Evolutionary conservation across 2,329 filamentous ascomycete species (phyloP).

Genomic region (Colletotrichum horii): DNA sequence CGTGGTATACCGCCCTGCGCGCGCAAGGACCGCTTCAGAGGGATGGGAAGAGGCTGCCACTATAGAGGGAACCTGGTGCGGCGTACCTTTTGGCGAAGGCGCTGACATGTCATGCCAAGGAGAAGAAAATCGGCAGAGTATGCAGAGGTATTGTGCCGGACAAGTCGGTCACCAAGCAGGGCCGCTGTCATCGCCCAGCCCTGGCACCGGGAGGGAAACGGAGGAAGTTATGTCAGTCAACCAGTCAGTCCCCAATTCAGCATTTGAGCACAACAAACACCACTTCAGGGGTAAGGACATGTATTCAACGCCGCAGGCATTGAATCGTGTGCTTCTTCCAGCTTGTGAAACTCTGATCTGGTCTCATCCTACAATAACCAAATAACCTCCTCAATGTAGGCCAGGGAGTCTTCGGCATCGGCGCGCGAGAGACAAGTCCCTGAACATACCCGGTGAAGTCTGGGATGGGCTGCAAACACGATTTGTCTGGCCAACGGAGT

Average conservation of each 20-base stretch:
- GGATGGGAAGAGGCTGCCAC: too few relatives aligned
- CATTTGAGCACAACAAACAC: background rate
- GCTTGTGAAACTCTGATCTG: background rate
- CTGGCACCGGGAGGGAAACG: background rate
- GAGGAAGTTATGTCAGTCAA: background rate
- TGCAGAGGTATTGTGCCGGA: too few relatives aligned
- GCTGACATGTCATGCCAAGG: too few relatives aligned
- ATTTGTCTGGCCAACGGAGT: background rate
- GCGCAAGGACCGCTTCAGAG: too few relatives aligned
- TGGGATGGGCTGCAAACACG: background rate
- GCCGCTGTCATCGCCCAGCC: background rate
- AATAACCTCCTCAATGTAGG: background rate
- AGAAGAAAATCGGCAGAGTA: too few relatives aligned
- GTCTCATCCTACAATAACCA: background rate
- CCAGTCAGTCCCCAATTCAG: background rate
- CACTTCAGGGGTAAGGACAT: background rate
- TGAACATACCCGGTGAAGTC: background rate
- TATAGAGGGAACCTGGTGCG: too few relatives aligned
- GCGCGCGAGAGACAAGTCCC: background rate
- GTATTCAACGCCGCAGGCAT: background rate
- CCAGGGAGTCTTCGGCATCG: background rate
- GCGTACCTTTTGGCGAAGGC: too few relatives aligned
- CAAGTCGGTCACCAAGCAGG: too few relatives aligned
- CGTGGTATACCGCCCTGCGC: too few relatives aligned
- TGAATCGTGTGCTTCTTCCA: too few relatives aligned